Evolutionary conservation across 2,329 filamentous ascomycete species (phyloP).

Genomic region (Dissoconium aciculare): DNA sequence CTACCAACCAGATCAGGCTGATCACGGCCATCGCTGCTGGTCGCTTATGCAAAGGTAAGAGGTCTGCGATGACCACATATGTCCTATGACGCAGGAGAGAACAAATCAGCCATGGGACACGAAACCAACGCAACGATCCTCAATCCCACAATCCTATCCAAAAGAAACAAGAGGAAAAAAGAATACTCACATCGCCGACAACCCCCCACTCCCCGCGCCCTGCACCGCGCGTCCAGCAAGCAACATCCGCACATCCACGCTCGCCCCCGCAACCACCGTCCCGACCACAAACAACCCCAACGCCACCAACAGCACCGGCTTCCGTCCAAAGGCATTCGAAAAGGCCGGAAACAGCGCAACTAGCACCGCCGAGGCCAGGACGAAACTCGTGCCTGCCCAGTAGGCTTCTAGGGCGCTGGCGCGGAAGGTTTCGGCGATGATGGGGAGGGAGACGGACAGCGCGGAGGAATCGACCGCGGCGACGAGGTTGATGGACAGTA

Average conservation of each 20-base stretch:
- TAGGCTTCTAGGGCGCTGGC: conserved; percentile 23
- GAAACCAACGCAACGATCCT: too few species aligned
- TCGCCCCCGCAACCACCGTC: conserved; percentile 24
- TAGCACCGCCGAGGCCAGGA: conserved; percentile 27
- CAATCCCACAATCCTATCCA: too few species aligned
- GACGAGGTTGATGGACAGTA: too few species aligned
- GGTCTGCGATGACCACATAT: conserved; percentile 31
- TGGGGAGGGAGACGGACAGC: too few species aligned
- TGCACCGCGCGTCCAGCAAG: conserved; percentile 27
- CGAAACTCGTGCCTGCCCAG: conserved; percentile 28
- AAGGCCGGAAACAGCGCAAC: conserved; percentile 28
- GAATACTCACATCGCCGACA: too few species aligned
- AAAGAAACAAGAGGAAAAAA: too few species aligned
- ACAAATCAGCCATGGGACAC: too few species aligned
- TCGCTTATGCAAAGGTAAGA: conserved; percentile 30
- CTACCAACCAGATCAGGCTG: conserved; percentile 39
- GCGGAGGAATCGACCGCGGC: too few species aligned
- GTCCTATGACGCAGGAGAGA: too few species aligned
- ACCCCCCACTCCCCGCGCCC: conserved; percentile 30
- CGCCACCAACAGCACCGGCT: conserved; percentile 23
- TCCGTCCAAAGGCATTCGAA: conserved; percentile 28
- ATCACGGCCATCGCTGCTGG: conserved; percentile 30
- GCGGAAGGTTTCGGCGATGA: conserved; percentile 5
- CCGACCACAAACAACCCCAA: conserved; percentile 25
- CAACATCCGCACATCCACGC: conserved; percentile 25